These are phyloP conservation scores for Schizochytrium sp. DNA, from an alignment of 108 stramenopile species.

Conservation along the genomic window DNA sequence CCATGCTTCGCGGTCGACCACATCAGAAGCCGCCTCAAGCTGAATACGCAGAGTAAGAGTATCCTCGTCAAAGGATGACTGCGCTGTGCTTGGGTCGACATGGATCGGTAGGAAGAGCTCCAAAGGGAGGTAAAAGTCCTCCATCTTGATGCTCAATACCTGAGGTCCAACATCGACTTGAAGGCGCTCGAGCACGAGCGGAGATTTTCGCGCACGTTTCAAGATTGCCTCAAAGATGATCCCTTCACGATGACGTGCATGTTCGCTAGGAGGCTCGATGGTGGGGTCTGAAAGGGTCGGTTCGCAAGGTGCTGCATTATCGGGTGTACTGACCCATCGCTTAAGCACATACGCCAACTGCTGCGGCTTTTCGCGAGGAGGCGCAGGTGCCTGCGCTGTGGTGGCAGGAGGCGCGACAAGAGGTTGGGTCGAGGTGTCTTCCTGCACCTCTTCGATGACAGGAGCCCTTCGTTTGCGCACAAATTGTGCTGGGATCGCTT, in stretches of 20 bases:
- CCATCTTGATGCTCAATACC: background rate
- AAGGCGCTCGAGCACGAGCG: background rate
- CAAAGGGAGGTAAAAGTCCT: background rate
- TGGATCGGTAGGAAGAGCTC: background rate
- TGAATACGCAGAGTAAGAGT: background rate
- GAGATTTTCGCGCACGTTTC: background rate
- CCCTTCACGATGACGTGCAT: background rate
- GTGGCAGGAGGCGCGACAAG: background rate
- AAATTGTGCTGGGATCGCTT: conserved; percentile 19
- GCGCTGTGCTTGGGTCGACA: background rate
- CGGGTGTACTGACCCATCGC: background rate
- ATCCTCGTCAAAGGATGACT: background rate
- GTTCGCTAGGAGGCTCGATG: background rate
- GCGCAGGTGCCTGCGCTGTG: background rate
- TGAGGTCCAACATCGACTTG: background rate
- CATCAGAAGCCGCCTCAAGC: background rate
- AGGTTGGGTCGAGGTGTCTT: background rate
- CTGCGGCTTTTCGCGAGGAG: background rate
- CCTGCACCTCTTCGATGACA: background rate
- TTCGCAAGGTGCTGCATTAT: background rate
- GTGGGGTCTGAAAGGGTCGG: conserved; percentile 6
- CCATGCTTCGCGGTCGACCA: background rate
- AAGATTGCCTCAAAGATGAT: conserved; percentile 21
- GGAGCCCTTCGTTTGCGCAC: background rate
- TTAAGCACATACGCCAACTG: background rate